Evolutionary conservation across 2,329 filamentous ascomycete genomes (phyloP).

Genomic region (Phialemonium atrogriseum): DNA sequence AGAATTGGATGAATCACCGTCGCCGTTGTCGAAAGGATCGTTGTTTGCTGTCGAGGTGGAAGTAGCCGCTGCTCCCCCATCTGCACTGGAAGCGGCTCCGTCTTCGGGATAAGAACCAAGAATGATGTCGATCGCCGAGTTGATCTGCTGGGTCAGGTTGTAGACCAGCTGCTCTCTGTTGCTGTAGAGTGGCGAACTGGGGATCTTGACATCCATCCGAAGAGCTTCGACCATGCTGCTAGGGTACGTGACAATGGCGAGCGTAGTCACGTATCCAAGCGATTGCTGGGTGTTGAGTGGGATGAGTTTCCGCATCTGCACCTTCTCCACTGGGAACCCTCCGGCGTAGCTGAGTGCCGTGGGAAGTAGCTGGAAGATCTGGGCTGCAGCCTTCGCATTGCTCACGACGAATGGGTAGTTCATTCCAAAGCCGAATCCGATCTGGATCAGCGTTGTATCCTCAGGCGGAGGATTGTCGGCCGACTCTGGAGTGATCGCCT

Average conservation of each 20-base stretch:
- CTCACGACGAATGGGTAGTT: conserved; percentile 78
- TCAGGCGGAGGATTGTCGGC: conserved; percentile 43
- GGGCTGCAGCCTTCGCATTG: conserved; percentile 63
- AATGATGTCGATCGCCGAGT: conserved; percentile 67
- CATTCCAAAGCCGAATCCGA: conserved; percentile 73
- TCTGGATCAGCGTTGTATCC: conserved; percentile 66
- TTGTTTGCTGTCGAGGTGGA: conserved; percentile 19
- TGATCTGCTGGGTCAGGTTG: conserved; percentile 72
- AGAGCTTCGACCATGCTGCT: conserved; percentile 59
- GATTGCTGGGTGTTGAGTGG: conserved; percentile 64
- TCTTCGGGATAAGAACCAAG: conserved; percentile 33
- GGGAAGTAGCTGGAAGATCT: conserved; percentile 78
- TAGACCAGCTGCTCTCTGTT: conserved; percentile 57
- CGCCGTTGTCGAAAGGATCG: conserved; percentile 29
- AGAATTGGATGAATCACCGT: conserved; percentile 26
- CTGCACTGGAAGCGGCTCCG: conserved; percentile 26
- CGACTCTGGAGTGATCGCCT: conserved; percentile 64
- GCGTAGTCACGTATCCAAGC: conserved; percentile 73
- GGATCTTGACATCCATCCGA: conserved; percentile 59
- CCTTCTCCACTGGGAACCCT: conserved; percentile 45
- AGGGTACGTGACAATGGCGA: conserved; percentile 64
- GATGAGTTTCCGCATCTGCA: conserved; percentile 62
- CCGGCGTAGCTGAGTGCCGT: conserved; percentile 57
- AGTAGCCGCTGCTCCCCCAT: conserved; percentile 25
- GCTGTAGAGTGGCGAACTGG: conserved; percentile 67